Evolutionary conservation across 306 rosid species (phyloP).

Genomic region (Citrullus colocynthis): DNA sequence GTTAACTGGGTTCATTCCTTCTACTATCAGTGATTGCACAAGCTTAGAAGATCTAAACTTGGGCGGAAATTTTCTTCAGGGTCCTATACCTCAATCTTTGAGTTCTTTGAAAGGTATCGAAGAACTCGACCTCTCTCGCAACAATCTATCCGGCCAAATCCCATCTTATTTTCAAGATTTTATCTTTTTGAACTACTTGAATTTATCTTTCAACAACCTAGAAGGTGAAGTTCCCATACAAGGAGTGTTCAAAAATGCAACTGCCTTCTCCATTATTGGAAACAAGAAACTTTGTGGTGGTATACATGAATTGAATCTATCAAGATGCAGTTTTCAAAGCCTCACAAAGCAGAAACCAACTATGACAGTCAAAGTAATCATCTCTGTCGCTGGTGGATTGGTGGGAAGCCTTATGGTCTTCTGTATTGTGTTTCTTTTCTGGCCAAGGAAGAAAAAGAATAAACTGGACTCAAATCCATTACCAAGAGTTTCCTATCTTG

Average conservation of each 20-base stretch:
- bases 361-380: neutral
- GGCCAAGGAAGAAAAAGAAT: neutral
- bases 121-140: slow-evolving; percentile 12
- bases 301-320: slow-evolving; percentile 2
- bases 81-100: slow-evolving; percentile 9
- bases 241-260: slow-evolving; percentile 10
- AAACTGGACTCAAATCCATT: neutral
- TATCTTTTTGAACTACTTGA: neutral
- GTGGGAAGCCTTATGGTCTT: neutral
- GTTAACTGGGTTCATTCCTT: slow-evolving; percentile 12
- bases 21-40: neutral
- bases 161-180: slow-evolving; percentile 2
- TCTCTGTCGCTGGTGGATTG: neutral
- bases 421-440: neutral
- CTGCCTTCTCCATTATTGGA: neutral
- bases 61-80: slow-evolving; percentile 6
- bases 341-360: neutral
- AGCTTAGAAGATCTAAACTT: neutral
- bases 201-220: slow-evolving; percentile 15
- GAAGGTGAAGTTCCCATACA: slow-evolving; percentile 11
- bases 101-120: slow-evolving; percentile 5
- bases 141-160: slow-evolving; percentile 9
- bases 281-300: slow-evolving; percentile 14
- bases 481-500: neutral
- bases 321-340: neutral